Conservation (phyloP, 2,329 filamentous ascomycete genomes). For the Fusarium redolens region DNA sequence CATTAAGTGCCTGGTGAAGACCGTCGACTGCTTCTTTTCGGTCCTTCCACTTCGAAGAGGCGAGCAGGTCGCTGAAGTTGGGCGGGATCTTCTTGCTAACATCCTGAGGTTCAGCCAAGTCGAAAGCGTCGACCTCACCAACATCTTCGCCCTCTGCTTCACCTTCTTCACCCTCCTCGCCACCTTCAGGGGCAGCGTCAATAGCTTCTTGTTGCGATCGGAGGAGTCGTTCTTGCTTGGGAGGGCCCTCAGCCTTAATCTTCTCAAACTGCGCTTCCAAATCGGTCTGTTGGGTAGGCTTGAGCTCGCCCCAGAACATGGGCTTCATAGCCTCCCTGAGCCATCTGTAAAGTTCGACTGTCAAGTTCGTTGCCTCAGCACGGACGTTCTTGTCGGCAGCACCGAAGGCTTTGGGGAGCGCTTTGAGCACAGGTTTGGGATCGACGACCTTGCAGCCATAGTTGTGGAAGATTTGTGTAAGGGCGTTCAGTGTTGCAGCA, state of each 20-base stretch:
- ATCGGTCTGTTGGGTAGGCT: slow-evolving; percentile 94
- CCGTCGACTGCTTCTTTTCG: slow-evolving; percentile 93
- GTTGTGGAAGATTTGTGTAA: slow-evolving; percentile 89
- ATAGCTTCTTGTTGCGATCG: slow-evolving; percentile 89
- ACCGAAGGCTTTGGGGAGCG: slow-evolving; percentile 88
- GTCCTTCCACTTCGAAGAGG: slow-evolving; percentile 98
- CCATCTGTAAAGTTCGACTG: slow-evolving; percentile 97
- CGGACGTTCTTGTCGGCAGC: slow-evolving; percentile 99
- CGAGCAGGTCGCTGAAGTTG: slow-evolving; percentile 84
- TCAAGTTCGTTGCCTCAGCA: slow-evolving; percentile 89
- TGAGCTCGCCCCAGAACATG: slow-evolving; percentile 95
- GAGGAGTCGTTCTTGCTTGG: slow-evolving; percentile 90
- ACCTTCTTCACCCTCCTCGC: slow-evolving; percentile 67
- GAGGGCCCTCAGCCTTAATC: slow-evolving; percentile 84
- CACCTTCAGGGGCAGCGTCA: slow-evolving; percentile 73
- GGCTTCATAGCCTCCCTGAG: slow-evolving; percentile 97
- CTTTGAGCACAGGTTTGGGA: slow-evolving; percentile 89
- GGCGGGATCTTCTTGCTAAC: slow-evolving; percentile 83
- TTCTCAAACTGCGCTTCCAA: slow-evolving; percentile 94
- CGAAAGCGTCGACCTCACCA: slow-evolving; percentile 80
- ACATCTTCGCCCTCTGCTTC: slow-evolving; percentile 63
- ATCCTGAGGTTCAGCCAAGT: slow-evolving; percentile 88
- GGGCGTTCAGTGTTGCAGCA: slow-evolving; percentile 74
- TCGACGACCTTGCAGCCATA: slow-evolving; percentile 96
- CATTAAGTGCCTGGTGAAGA: slow-evolving; percentile 79